A percentile compares a stretch with the other conserved stretches of the same genome.
Evolutionary conservation across 306 rosid species (phyloP).

Genomic region (Oemleria cerasiformis): DNA sequence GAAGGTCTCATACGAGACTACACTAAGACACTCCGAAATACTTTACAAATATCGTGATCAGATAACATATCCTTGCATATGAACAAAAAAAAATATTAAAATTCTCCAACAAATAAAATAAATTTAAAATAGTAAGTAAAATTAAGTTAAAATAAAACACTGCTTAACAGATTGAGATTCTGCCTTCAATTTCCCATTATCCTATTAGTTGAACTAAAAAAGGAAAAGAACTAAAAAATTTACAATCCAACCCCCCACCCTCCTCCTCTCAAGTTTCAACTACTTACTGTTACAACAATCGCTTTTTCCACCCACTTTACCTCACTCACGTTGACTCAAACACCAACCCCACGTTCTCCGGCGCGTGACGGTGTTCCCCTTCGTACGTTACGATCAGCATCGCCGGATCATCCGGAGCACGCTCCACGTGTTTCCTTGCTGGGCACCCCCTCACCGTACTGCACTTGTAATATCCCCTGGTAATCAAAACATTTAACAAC

Average conservation of each 20-base stretch:
- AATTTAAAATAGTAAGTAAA: neutral
- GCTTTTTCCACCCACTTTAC: neutral
- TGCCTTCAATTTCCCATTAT: neutral
- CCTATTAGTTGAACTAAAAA: neutral
- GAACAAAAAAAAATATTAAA: neutral
- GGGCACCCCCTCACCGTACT: constrained; percentile 80
- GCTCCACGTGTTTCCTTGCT: constrained; percentile 91
- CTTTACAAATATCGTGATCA: no score
- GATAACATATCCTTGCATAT: no score
- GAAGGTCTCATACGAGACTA: no score
- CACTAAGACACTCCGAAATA: no score
- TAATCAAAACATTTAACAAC: neutral
- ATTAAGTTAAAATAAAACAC: neutral
- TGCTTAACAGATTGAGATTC: neutral
- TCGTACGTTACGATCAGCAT: constrained; percentile 89
- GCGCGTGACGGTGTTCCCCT: constrained; percentile 80
- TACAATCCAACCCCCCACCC: neutral
- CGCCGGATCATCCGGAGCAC: constrained; percentile 69
- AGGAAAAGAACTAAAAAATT: neutral
- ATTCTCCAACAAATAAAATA: neutral
- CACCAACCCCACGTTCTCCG: constrained; percentile 54
- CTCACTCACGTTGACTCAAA: constrained; percentile 50
- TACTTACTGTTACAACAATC: neutral
- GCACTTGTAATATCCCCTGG: constrained; percentile 83
- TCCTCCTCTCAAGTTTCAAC: neutral